These are phyloP conservation scores for Scalesia atractyloides DNA, from an alignment of 129 eudicot genomes.

Conservation along the genomic window DNA sequence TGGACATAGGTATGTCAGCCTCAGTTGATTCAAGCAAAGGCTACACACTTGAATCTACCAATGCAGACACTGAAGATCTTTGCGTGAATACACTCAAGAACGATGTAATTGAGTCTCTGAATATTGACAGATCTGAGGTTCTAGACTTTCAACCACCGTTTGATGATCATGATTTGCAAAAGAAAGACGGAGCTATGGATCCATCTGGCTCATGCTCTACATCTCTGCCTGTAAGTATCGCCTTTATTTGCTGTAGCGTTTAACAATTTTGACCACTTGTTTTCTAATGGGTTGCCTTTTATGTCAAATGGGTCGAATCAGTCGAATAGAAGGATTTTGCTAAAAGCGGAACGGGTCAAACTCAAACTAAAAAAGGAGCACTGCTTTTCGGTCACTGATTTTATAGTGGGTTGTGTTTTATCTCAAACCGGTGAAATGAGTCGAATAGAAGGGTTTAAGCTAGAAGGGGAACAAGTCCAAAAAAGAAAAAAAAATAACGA, in stretches of 20 bases:
- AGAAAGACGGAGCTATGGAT: constrained; percentile 17
- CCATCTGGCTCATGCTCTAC: constrained; percentile 27
- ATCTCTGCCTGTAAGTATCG: constrained; percentile 69
- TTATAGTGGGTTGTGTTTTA: no score
- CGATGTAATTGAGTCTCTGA: constrained; percentile 33
- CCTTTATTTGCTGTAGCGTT: background rate
- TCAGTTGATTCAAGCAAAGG: constrained; percentile 36
- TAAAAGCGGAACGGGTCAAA: no score
- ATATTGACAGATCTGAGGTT: constrained; percentile 15
- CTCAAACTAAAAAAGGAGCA: no score
- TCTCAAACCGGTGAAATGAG: no score
- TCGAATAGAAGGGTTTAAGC: no score
- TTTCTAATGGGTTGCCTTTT: no score
- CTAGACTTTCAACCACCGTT: constrained; percentile 18
- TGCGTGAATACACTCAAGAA: constrained; percentile 42
- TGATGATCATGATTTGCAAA: constrained; percentile 10
- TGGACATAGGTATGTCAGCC: constrained; percentile 43
- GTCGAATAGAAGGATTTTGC: no score
- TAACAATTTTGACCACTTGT: no score
- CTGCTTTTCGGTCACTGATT: no score
- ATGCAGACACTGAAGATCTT: constrained; percentile 20
- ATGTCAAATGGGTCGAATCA: no score
- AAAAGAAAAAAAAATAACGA: no score
- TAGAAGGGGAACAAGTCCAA: no score
- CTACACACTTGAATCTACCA: constrained; percentile 28